Evolutionary conservation across 1,139 yeast species (phyloP), one percentile per base, ranked within the genome.

Genomic region (Meyerozyma sp.): DNA sequence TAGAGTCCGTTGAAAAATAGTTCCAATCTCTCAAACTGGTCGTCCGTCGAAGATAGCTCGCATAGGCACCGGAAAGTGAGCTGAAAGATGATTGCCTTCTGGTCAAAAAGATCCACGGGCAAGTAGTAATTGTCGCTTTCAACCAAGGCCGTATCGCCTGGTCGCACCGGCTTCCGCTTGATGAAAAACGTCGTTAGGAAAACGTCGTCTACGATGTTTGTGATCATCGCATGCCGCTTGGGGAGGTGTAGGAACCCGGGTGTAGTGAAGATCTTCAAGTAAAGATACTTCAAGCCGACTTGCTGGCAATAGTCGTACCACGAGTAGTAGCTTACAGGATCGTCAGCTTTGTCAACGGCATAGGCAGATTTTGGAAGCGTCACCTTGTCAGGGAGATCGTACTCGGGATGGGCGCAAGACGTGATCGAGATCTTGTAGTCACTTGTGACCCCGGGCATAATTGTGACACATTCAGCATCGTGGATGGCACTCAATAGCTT

Each of bases 331-430:
- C 30, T 16, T 9, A 20, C 29, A 7, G 14, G 13, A 11, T 47
- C 46, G 20, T 18, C 21, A 3, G 30, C 44, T 11, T 41, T 46
- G 10, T 46, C 49, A 11, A 34, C 20, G 10, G 40, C 47, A 32
- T 46, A 51, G 5, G 44, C 34, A 5, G 39, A 32, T 4, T 23
- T 10, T 2, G 48, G 46, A 2, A 43, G 40, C 5, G 25, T 7
- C 8, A 45, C n/a, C n/a, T 42, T 42, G 16, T 27, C 36, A 3
- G 40, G 32, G 5, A 14, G 25, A n/a, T 25, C 10, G 35, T 46
- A 51, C 2, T 40, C 42, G n/a, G 57, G 58, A 34, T 53, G 57
- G 2, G 50, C 56, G 3, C 49, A 50, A 40, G 42, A 49, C 5
- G 42, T 42, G 14, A 20, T 35, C 13, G 32, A 43, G 23, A 53